Evolutionary conservation across 192 early-diverging fungal species (phyloP), one percentile per base, ranked within the genome.

Genomic region (Gorgonomyces haynaldii): DNA sequence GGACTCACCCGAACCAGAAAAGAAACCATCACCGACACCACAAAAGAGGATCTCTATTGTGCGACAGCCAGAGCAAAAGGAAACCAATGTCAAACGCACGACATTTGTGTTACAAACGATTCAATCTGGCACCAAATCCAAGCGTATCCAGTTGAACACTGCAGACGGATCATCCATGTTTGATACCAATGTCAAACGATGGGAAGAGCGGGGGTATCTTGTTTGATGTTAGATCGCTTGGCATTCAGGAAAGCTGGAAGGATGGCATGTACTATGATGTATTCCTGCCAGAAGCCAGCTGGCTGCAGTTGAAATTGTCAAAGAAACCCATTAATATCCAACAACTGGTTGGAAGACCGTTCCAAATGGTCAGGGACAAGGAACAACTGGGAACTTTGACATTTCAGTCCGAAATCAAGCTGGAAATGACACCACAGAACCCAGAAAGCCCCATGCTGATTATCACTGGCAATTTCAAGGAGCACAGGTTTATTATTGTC

Each of bases 181-280:
- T 1, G 53, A 40, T 7, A 39, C 66, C 15, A 62, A 69, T 45
- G 27, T 72, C 24, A 72, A 72, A 43, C 22, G 47, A 10, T 72
- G 69, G 69, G 69, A 72, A 15, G 40, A 44, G 6, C 58, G 57
- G 42, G 42, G 54, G 69, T 69, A 52, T n/a, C n/a, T n/a, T n/a
- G n/a, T n/a, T n/a, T n/a, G n/a, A n/a, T n/a, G n/a, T n/a, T n/a
- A n/a, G n/a, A n/a, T n/a, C n/a, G n/a, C n/a, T n/a, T n/a, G n/a
- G n/a, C n/a, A n/a, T n/a, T n/a, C n/a, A n/a, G n/a, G n/a, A n/a
- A n/a, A n/a, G n/a, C n/a, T n/a, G n/a, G n/a, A n/a, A n/a, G n/a
- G n/a, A n/a, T n/a, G n/a, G n/a, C n/a, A n/a, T n/a, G n/a, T n/a
- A n/a, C n/a, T n/a, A n/a, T n/a, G n/a, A n/a, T n/a, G n/a, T n/a